phyloP scores from a whole-genome alignment of 2,329 filamentous ascomycete species.

The Chrysosporium queenslandicum region DNA sequence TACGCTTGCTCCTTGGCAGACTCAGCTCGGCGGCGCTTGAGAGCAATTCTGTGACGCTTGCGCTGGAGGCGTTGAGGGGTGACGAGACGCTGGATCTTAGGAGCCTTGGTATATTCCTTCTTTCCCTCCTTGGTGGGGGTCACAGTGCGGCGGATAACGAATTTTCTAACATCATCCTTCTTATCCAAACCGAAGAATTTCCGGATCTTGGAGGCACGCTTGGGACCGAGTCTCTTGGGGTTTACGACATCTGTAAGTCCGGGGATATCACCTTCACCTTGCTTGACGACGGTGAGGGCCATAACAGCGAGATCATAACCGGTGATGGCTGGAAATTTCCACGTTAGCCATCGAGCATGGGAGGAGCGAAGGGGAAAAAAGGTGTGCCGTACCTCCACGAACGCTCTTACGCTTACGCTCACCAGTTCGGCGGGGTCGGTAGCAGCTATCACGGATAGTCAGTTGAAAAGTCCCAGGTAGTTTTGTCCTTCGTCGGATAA shows the following conservation, averaged over 20 bases:
- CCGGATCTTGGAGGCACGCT: constrained; percentile 99
- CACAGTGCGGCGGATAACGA: constrained; percentile 98
- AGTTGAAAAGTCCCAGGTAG: neutral
- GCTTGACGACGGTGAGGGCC: constrained; percentile 92
- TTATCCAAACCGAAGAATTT: constrained; percentile 99
- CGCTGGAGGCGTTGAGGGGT: constrained; percentile 99
- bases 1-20: constrained; percentile 98
- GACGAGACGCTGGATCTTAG: constrained; percentile 98
- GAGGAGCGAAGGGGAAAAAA: neutral
- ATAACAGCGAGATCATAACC: constrained; percentile 90
- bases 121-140: constrained; percentile 96
- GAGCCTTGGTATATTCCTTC: constrained; percentile 98
- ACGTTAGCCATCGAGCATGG: constrained; percentile 10
- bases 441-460: constrained; percentile 53
- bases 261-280: constrained; percentile 88
- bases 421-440: constrained; percentile 92
- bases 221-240: constrained; percentile 98
- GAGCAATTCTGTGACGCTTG: constrained; percentile 95
- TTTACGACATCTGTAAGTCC: constrained; percentile 95
- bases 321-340: constrained; percentile 63
- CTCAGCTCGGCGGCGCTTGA: constrained; percentile 97
- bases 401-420: constrained; percentile 99
- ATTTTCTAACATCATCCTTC: constrained; percentile 99
- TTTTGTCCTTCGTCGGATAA: neutral
- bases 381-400: constrained; percentile 52